These are phyloP conservation scores for Cornus kousa DNA, from an alignment of 148 eudicot genomes.

Conservation along the genomic window DNA sequence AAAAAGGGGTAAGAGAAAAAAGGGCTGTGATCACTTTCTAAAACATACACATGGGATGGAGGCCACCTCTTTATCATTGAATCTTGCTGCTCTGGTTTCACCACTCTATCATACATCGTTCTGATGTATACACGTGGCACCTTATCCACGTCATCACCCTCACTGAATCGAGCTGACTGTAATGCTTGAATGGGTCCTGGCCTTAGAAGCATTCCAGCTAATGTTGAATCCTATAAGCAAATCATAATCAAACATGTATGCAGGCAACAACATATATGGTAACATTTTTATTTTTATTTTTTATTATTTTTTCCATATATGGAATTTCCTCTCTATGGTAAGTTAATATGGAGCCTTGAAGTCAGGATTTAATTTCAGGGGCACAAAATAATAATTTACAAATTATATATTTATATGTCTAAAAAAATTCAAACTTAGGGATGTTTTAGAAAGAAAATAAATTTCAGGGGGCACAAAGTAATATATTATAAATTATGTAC, in stretches of 20 bases:
- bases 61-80: constrained; percentile 72
- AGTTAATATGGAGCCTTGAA: too few relatives aligned
- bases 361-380: too few relatives aligned
- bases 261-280: too few relatives aligned
- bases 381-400: too few relatives aligned
- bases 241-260: neutral
- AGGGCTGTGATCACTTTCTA: constrained; percentile 82
- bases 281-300: too few relatives aligned
- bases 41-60: constrained; percentile 47
- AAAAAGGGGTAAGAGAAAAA: constrained; percentile 61
- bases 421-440: too few relatives aligned
- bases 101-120: constrained; percentile 52
- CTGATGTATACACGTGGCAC: constrained; percentile 62
- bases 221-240: constrained; percentile 45
- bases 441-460: too few relatives aligned
- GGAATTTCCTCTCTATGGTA: too few relatives aligned
- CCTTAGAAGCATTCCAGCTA: constrained; percentile 64
- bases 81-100: constrained; percentile 68
- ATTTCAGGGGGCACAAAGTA: too few relatives aligned
- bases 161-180: constrained; percentile 30
- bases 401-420: too few relatives aligned
- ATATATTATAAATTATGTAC: too few relatives aligned
- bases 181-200: constrained; percentile 65
- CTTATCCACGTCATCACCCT: constrained; percentile 24
- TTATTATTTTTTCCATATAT: too few relatives aligned